Percentiles rank a stretch among this genome's conserved stretches.
Conservation (phyloP, 352 stramenopile species). For the Plasmopara halstedii region DNA sequence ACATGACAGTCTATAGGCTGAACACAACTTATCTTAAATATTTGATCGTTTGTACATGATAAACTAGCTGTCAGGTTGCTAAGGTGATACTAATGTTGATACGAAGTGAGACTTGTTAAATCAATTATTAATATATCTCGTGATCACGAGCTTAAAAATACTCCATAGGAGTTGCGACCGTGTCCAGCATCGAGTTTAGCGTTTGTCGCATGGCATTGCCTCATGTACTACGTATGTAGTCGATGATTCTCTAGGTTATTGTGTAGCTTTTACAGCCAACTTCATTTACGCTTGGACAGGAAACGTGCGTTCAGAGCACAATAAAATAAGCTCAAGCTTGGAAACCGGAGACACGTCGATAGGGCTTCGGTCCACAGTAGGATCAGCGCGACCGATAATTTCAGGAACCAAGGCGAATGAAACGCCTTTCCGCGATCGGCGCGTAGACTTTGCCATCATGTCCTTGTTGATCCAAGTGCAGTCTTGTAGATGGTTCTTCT, state of each 20-base stretch:
- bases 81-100: too few species aligned
- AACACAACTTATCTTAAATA: too few species aligned
- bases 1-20: too few species aligned
- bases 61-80: too few species aligned
- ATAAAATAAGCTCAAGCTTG: slow-evolving; percentile 61
- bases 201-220: slow-evolving; percentile 2
- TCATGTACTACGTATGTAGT: slow-evolving; percentile 26
- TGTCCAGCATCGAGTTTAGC: too few species aligned
- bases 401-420: slow-evolving; percentile 49
- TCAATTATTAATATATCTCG: too few species aligned
- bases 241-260: neutral
- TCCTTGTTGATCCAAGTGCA: slow-evolving; percentile 42
- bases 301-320: slow-evolving; percentile 72
- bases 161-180: neutral
- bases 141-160: too few species aligned
- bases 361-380: slow-evolving; percentile 57
- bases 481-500: slow-evolving; percentile 35
- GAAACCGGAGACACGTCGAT: slow-evolving; percentile 74
- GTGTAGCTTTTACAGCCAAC: neutral
- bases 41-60: too few species aligned
- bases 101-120: too few species aligned
- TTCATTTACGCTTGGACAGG: slow-evolving; percentile 31
- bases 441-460: slow-evolving; percentile 35
- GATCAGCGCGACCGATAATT: slow-evolving; percentile 69
- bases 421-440: slow-evolving; percentile 46